phyloP scores from a whole-genome alignment of 208 protist genomes.

The Leishmania tropica region DNA sequence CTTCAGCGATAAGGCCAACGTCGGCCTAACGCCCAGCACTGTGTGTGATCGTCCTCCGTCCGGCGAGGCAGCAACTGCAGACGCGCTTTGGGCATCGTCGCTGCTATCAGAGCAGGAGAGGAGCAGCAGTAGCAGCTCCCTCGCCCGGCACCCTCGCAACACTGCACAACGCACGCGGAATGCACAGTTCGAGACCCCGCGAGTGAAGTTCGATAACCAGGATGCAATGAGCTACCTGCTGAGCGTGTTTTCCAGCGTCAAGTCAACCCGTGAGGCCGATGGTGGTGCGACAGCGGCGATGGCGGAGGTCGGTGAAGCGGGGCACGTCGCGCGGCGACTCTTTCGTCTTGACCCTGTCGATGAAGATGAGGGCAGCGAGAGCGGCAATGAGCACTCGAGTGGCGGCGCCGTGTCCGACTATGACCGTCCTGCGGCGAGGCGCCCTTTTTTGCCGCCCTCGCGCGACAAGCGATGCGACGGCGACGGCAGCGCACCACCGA shows the following conservation, averaged over 20 bases:
- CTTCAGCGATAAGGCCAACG: not conserved
- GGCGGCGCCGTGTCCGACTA: not conserved
- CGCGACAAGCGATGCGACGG: not conserved
- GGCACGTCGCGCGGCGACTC: conserved; percentile 2
- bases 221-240: conserved; percentile 39
- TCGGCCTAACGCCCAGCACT: conserved; percentile 1
- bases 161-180: not conserved
- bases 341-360: not conserved
- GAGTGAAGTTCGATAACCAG: conserved; percentile 6
- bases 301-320: not conserved
- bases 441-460: not conserved
- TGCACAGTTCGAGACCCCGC: not conserved
- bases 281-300: not conserved
- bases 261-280: not conserved
- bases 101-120: not conserved
- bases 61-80: not conserved
- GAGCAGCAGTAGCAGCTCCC: not conserved
- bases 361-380: not conserved
- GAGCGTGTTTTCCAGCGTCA: conserved; percentile 26
- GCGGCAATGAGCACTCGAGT: not conserved
- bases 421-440: not conserved
- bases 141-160: not conserved
- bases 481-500: not conserved
- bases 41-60: not conserved
- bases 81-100: not conserved